These are phyloP conservation scores for Phytophthora palmivora DNA, from an alignment of 352 stramenopile species.

Conservation along the genomic window DNA sequence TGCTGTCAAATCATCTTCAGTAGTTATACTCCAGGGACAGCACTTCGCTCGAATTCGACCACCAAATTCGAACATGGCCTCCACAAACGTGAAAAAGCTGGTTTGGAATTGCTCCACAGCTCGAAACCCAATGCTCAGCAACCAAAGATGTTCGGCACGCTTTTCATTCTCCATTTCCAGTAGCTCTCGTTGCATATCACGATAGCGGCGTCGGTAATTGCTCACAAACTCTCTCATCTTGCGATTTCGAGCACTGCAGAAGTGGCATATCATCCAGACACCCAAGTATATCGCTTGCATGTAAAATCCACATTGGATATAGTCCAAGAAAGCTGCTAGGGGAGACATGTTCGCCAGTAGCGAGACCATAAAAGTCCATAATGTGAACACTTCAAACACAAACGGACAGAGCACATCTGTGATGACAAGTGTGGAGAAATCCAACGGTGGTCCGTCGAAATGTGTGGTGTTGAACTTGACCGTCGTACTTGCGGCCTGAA, in stretches of 20 bases:
- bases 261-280: constrained; percentile 87
- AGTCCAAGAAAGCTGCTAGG: constrained; percentile 79
- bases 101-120: constrained; percentile 75
- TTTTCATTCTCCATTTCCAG: constrained; percentile 83
- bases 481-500: constrained; percentile 68
- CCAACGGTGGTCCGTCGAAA: constrained; percentile 81
- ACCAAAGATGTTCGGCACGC: constrained; percentile 83
- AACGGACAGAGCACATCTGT: constrained; percentile 86
- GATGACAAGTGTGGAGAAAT: constrained; percentile 87
- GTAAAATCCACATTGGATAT: constrained; percentile 86
- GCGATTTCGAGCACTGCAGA: constrained; percentile 83
- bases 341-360: constrained; percentile 73
- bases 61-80: constrained; percentile 43
- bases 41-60: constrained; percentile 20
- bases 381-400: constrained; percentile 80
- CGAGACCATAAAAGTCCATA: constrained; percentile 69
- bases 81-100: constrained; percentile 63
- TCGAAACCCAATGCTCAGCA: constrained; percentile 87
- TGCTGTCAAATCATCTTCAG: constrained; percentile 8
- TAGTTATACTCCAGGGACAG: constrained; percentile 7
- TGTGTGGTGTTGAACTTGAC: constrained; percentile 79
- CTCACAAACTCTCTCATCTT: constrained; percentile 91
- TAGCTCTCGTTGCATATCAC: constrained; percentile 77
- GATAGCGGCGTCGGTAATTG: constrained; percentile 83
- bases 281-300: constrained; percentile 71